phyloP scores from a whole-genome alignment of 179 eudicot genomes.

The Silene noctiflora region DNA sequence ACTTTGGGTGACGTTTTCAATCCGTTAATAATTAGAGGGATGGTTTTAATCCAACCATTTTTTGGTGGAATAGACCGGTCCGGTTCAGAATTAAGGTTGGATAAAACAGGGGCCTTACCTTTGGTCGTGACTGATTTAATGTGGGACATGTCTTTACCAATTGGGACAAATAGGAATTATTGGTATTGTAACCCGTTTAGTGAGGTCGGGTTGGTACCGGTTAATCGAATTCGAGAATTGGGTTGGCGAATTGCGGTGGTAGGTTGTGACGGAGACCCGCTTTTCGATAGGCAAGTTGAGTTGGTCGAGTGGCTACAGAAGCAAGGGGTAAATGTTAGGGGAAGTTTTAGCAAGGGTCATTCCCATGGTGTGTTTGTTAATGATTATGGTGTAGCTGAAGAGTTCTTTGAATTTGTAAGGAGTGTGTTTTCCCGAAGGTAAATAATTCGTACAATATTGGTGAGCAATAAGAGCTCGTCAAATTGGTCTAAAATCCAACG shows the following conservation, averaged over 20 bases:
- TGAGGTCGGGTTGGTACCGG: constrained; percentile 7
- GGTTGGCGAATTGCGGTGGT: constrained; percentile 30
- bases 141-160: constrained; percentile 48
- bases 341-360: constrained; percentile 19
- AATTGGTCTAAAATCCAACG: no score
- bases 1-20: constrained; percentile 13
- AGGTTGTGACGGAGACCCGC: constrained; percentile 29
- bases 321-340: constrained; percentile 12
- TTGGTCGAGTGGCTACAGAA: constrained; percentile 15
- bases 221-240: constrained; percentile 6
- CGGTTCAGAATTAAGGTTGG: constrained; percentile 33
- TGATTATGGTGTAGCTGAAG: constrained; percentile 4
- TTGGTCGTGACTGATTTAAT: constrained; percentile 27
- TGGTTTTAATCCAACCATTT: constrained; percentile 43
- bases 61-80: constrained; percentile 40
- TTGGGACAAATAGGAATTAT: constrained; percentile 28
- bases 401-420: constrained; percentile 15
- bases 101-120: constrained; percentile 20
- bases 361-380: constrained; percentile 20
- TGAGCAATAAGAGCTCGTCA: no score
- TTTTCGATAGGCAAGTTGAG: constrained; percentile 26
- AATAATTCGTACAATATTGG: no score
- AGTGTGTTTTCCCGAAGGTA: constrained; percentile 19
- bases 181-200: constrained; percentile 29
- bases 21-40: constrained; percentile 45